Percentiles rank a stretch among this genome's conserved stretches.
Evolutionary conservation across 805 yeast genomes (phyloP).

Genomic region (Metschnikowia cubensis): DNA sequence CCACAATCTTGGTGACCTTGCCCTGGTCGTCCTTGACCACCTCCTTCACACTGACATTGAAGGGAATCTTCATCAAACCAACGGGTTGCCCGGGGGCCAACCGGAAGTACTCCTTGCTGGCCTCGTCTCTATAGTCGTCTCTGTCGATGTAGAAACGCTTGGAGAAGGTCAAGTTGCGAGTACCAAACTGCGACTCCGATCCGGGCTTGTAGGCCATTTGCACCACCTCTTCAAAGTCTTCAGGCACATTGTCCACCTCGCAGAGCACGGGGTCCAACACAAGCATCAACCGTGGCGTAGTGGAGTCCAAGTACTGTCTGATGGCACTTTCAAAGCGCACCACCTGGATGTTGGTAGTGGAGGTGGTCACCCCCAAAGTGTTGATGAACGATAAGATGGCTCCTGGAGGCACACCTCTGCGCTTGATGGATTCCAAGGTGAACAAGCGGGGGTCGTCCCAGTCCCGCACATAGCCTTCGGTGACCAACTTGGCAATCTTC

Average conservation of each 20-base stretch:
- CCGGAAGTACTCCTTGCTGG: conserved; percentile 77
- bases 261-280: conserved; percentile 82
- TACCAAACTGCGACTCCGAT: conserved; percentile 49
- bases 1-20: conserved; percentile 64
- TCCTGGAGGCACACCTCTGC: conserved; percentile 99
- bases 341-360: conserved; percentile 86
- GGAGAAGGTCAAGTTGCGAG: conserved; percentile 66
- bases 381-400: conserved; percentile 90
- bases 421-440: conserved; percentile 88
- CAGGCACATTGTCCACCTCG: conserved; percentile 75
- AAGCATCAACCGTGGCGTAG: conserved; percentile 94
- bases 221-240: conserved; percentile 64
- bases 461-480: conserved; percentile 75
- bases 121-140: conserved; percentile 68
- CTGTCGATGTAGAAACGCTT: conserved; percentile 81
- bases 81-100: conserved; percentile 92
- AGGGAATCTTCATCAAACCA: conserved; percentile 89
- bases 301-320: conserved; percentile 80
- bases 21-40: conserved; percentile 64
- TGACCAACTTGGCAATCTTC: conserved; percentile 89
- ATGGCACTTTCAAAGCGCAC: conserved; percentile 86
- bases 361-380: conserved; percentile 94
- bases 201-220: conserved; percentile 92
- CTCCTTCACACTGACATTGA: conserved; percentile 66
- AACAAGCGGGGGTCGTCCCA: conserved; percentile 99